A percentile compares a stretch with the other conserved stretches of the same genome.
Evolutionary conservation across 164 flowering plant genomes (phyloP).

Genomic region (Stephania yunnanensis): DNA sequence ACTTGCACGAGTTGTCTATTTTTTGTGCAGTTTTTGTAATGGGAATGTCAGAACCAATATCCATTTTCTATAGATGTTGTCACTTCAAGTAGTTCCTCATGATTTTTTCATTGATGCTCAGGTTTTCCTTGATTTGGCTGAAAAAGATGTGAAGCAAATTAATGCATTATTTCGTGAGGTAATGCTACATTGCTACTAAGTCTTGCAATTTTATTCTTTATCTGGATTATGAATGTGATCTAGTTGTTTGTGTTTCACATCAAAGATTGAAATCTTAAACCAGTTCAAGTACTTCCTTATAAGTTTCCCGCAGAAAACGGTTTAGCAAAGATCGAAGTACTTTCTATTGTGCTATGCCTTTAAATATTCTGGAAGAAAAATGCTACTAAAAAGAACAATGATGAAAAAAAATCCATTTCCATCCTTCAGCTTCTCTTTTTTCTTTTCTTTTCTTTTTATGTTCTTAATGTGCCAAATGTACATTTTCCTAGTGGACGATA

Average conservation of each 20-base stretch:
- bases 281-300: not conserved
- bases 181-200: not conserved
- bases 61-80: not conserved
- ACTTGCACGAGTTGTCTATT: too few species aligned
- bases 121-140: slow-evolving; percentile 82
- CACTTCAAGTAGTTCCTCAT: not conserved
- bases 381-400: not conserved
- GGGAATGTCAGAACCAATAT: too few species aligned
- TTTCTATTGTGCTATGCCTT: too few species aligned
- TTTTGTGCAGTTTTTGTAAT: too few species aligned
- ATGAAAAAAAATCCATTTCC: too few species aligned
- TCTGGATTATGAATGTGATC: not conserved
- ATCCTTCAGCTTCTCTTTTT: too few species aligned
- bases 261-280: not conserved
- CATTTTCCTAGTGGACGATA: too few species aligned
- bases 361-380: not conserved
- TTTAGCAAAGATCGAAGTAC: too few species aligned
- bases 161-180: slow-evolving; percentile 89
- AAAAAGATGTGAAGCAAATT: slow-evolving; percentile 73
- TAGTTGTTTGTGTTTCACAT: not conserved
- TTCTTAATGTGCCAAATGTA: too few species aligned
- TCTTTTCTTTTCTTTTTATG: too few species aligned
- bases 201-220: not conserved
- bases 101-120: slow-evolving; percentile 24
- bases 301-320: too few species aligned